Conservation (phyloP, 805 yeast genomes). For the Candida tibetensis region DNA sequence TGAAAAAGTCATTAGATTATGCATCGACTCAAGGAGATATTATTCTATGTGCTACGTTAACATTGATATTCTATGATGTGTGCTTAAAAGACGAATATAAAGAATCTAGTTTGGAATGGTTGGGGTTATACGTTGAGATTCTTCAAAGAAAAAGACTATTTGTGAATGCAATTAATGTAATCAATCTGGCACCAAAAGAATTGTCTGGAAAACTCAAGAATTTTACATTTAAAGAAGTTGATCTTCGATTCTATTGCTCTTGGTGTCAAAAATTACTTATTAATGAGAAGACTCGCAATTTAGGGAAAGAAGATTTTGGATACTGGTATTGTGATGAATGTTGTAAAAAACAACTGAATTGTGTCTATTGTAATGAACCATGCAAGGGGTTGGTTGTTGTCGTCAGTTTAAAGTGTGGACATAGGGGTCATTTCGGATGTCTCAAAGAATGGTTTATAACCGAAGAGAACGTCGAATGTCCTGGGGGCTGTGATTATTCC, state of each 20-base stretch:
- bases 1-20: slow-evolving; percentile 52
- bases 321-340: slow-evolving; percentile 87
- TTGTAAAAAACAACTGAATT: slow-evolving; percentile 55
- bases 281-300: slow-evolving; percentile 52
- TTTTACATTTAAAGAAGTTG: slow-evolving; percentile 34
- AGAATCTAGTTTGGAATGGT: slow-evolving; percentile 51
- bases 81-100: slow-evolving; percentile 18
- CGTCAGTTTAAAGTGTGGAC: slow-evolving; percentile 71
- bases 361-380: slow-evolving; percentile 76
- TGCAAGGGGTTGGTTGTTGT: slow-evolving; percentile 66
- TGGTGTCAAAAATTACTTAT: slow-evolving; percentile 56
- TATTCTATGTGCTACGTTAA: slow-evolving; percentile 55
- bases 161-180: slow-evolving; percentile 54
- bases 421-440: slow-evolving; percentile 81
- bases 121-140: slow-evolving; percentile 52
- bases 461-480: slow-evolving; percentile 67
- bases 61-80: slow-evolving; percentile 48
- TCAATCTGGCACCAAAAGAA: slow-evolving; percentile 40
- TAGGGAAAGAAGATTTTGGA: slow-evolving; percentile 45
- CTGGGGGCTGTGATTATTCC: slow-evolving; percentile 62
- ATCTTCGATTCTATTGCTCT: slow-evolving; percentile 53
- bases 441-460: slow-evolving; percentile 72
- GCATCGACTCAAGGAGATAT: slow-evolving; percentile 63
- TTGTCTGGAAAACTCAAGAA: slow-evolving; percentile 27
- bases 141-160: slow-evolving; percentile 51